Evolutionary conservation across 2,329 filamentous ascomycete species (phyloP).

Genomic region (Neopestalotiopsis sp.): DNA sequence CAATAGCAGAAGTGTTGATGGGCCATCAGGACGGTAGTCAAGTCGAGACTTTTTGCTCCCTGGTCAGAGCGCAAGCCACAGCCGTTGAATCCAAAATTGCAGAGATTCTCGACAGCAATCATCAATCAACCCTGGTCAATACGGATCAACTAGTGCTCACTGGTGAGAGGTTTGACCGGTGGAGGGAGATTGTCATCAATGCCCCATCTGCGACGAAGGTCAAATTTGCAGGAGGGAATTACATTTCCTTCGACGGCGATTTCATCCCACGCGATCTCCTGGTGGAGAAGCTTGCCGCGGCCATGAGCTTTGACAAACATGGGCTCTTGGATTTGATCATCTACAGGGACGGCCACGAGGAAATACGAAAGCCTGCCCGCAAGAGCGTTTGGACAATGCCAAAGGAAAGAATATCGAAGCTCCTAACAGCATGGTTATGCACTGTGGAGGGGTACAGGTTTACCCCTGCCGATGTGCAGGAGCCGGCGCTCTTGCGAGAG

Average conservation of each 20-base stretch:
- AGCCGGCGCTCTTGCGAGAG: neutral
- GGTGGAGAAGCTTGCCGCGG: neutral
- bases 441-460: conserved; percentile 5
- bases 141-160: neutral
- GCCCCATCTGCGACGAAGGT: neutral
- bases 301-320: conserved; percentile 14
- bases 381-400: conserved; percentile 17
- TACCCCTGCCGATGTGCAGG: conserved; percentile 4
- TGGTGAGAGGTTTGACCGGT: conserved; percentile 8
- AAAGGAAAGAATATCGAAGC: neutral
- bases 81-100: conserved; percentile 2
- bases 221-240: conserved; percentile 5
- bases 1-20: neutral
- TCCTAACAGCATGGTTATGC: neutral
- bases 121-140: neutral
- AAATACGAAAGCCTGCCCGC: conserved; percentile 10
- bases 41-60: neutral
- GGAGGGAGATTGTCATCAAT: conserved; percentile 1
- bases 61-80: neutral
- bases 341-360: conserved; percentile 8
- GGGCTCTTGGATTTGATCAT: neutral
- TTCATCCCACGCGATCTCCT: neutral
- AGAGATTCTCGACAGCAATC: neutral
- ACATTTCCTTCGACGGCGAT: neutral
- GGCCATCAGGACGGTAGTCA: neutral